These are phyloP conservation scores for Fusarium bulbicola DNA, from an alignment of 2,329 filamentous ascomycete genomes.

Conservation along the genomic window DNA sequence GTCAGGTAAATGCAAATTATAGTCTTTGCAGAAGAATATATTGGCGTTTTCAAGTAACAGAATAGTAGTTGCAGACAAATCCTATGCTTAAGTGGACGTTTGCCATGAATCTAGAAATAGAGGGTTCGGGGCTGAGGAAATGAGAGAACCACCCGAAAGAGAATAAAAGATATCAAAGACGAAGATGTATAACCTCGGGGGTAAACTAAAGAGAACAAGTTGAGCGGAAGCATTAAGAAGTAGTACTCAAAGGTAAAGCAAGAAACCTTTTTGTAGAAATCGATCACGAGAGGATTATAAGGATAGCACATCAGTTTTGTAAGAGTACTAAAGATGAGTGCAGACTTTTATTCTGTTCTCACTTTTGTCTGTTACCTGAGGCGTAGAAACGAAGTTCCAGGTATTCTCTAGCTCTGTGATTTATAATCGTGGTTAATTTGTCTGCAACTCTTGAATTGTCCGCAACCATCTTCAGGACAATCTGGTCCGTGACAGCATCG, in stretches of 20 bases:
- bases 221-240: neutral
- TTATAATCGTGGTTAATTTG: no score
- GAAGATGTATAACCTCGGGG: neutral
- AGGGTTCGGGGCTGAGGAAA: no score
- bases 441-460: neutral
- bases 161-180: no score
- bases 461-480: fast-evolving
- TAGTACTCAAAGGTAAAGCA: neutral
- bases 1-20: neutral
- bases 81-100: neutral
- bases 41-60: no score
- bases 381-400: neutral
- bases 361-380: neutral
- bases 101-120: neutral
- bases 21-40: no score
- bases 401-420: no score
- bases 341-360: neutral
- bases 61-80: neutral
- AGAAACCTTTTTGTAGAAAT: neutral
- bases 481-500: no score
- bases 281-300: fast-evolving
- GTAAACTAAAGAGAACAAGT: no score
- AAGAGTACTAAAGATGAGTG: neutral
- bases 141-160: no score
- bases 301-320: fast-evolving